Base-by-base conservation (phyloP, 371 early-diverging fungal species). In the Apophysomyces ossiformis region DNA sequence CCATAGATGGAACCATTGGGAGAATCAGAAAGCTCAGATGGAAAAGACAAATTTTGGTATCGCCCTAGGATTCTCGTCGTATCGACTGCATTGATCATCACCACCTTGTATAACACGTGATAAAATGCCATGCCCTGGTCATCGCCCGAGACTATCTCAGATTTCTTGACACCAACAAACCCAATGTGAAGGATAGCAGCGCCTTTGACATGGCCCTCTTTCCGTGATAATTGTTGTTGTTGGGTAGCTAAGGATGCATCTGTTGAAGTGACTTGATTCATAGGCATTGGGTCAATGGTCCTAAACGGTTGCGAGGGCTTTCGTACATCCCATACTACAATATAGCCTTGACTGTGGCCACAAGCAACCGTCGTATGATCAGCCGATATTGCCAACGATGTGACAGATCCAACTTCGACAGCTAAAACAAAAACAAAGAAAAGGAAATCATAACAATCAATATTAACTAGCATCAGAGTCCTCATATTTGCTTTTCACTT, bases 91-190 rank as follows among this genome's bases (percentile, higher is more conserved):
- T 87, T 89, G 12, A 93, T 83, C 83, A 92, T 82, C 63, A 90
- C 78, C 6, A 91, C 82, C 56, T 86, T 87, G 66, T 89, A 85
- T 5, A 90, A 71, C 9, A 86, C 69, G 67, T 93, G 94, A 66
- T 88, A 87, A 71, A 92, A 93, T 0, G 89, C 88, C 81, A 88
- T 86, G 6, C 92, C 92, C 79, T 87, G 84, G 65, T 91, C 86
- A 60, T 93, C 93, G 1, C 85, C 90, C 1, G 90, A 89, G 13
- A 92, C 86, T 39, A 93, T 80, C 7, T 88, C 91, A 11, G 84
- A 78, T 61, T 84, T 79, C 61, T 86, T 86, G 37, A 85, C 82
- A 7, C 90, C 89, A 15, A 90, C 84, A 75, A 92, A 92, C 0
- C 85, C 85, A 61, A 93, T 70, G 69, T 91, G 90, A 32, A 90